Base-by-base conservation (phyloP, 192 early-diverging fungal genomes). In the Podila horticola region DNA sequence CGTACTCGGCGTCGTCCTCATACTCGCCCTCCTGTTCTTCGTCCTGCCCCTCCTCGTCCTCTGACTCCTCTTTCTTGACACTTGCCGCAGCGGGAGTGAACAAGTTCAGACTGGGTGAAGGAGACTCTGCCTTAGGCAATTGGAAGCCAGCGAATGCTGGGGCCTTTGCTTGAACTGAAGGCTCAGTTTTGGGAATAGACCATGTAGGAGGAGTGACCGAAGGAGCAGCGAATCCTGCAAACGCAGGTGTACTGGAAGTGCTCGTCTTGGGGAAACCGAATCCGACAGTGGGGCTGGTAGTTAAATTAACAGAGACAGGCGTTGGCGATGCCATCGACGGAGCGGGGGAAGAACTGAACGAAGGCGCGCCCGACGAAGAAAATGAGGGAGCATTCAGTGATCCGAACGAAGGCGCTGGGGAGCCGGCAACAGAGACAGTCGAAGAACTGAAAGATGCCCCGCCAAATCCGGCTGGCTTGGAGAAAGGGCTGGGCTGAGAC, bases 141-240 rank as follows among this genome's bases (percentile, higher is more conserved):
- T 72, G 75, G 20, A 79, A 75, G 4, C 67, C 67, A 52, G 55
- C 57, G 5, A 66, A 66, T 5, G 34, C 34, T 7, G 66, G 38
- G 24, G 61, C 2, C 15, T 57, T 62, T 1, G 68, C 41, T 12
- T 34, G 13, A 28, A 19, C 26, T 31, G 57, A 1, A 58, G 58
- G 3, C 5, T 64, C 72, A 19, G 62, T 52, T 15, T n/a, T n/a
- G 12, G 62, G 62, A 9, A 34, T 6, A 38, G 13, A n/a, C 7
- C 64, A 48, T 3, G 55, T 24, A 4, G 62, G 59, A 22, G 58
- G 22, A 52, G 66, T 36, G 17, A 26, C 29, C 26, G 52, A 19
- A 8, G 28, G 59, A 0, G 59, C 59, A 26, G 28, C 26, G 12
- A 28, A 61, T 2, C 30, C 59, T 61, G 30, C 59, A 31, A 61